phyloP scores from a whole-genome alignment of 352 stramenopile genomes.

The Plasmopara halstedii region DNA sequence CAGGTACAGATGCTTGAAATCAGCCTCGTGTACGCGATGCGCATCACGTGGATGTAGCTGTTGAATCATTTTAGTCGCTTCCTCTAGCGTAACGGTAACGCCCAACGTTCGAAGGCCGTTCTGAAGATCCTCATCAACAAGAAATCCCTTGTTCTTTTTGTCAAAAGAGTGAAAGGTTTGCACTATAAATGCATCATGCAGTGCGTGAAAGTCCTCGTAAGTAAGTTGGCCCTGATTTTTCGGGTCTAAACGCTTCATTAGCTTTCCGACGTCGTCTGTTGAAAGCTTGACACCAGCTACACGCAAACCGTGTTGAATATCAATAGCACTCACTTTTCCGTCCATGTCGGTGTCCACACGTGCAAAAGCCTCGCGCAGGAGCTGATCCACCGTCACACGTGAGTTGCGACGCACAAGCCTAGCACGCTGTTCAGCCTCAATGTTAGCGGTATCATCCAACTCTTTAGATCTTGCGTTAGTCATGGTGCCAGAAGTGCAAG shows the following conservation, averaged over 20 bases:
- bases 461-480: slow-evolving; percentile 5
- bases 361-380: slow-evolving; percentile 68
- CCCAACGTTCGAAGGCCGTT: slow-evolving; percentile 55
- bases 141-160: slow-evolving; percentile 52
- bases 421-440: slow-evolving; percentile 13
- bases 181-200: slow-evolving; percentile 71
- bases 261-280: slow-evolving; percentile 38
- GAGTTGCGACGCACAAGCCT: slow-evolving; percentile 70
- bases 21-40: slow-evolving; percentile 57
- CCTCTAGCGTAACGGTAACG: slow-evolving; percentile 57
- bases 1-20: slow-evolving; percentile 82
- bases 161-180: slow-evolving; percentile 73
- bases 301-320: slow-evolving; percentile 67
- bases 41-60: slow-evolving; percentile 59
- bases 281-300: slow-evolving; percentile 55
- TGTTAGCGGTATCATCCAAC: not conserved
- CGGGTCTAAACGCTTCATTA: slow-evolving; percentile 68
- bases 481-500: slow-evolving; percentile 5
- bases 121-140: slow-evolving; percentile 61
- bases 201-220: slow-evolving; percentile 64
- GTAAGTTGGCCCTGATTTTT: slow-evolving; percentile 59
- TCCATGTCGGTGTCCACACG: slow-evolving; percentile 63
- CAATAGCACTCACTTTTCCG: slow-evolving; percentile 57
- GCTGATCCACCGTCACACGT: slow-evolving; percentile 65
- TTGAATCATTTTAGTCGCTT: slow-evolving; percentile 74